These are phyloP conservation scores for Brassica rapa DNA, from an alignment of 345 rosid species.

Conservation along the genomic window DNA sequence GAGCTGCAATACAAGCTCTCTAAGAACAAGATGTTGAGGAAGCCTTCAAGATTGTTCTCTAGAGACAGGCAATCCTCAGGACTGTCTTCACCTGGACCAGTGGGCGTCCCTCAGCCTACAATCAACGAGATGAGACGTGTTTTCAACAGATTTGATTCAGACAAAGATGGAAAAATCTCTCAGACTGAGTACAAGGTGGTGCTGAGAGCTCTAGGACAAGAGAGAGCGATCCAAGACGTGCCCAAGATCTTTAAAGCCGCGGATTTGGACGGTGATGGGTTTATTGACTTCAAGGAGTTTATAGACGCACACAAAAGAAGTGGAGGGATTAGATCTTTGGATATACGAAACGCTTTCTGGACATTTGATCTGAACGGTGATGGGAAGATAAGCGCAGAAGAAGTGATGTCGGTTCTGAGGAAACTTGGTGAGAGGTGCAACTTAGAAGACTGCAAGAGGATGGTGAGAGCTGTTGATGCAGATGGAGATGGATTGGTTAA, in stretches of 20 bases:
- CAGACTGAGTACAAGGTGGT: conserved; percentile 74
- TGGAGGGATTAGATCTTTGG: conserved; percentile 58
- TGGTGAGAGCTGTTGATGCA: conserved; percentile 77
- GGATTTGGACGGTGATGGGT: conserved; percentile 85
- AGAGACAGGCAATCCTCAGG: conserved; percentile 59
- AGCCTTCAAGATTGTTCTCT: conserved; percentile 66
- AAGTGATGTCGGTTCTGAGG: conserved; percentile 61
- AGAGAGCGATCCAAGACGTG: conserved; percentile 46
- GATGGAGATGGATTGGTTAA: conserved; percentile 75
- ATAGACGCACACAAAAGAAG: conserved; percentile 61
- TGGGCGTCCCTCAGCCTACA: conserved; percentile 53
- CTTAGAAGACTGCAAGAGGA: conserved; percentile 68
- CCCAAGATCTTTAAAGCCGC: conserved; percentile 62
- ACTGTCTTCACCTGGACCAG: conserved; percentile 27
- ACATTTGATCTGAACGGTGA: conserved; percentile 71
- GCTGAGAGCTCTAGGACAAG: conserved; percentile 66
- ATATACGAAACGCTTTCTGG: conserved; percentile 62
- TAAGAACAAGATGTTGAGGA: conserved; percentile 53
- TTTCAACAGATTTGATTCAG: conserved; percentile 69
- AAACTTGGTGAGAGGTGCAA: conserved; percentile 79
- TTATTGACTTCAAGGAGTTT: conserved; percentile 78
- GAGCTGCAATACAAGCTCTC: conserved; percentile 78
- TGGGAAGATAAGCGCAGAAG: conserved; percentile 84
- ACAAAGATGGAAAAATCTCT: conserved; percentile 85
- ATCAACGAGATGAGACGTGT: conserved; percentile 62